Conservation (phyloP, 345 rosid species). For the Noccaea caerulescens region DNA sequence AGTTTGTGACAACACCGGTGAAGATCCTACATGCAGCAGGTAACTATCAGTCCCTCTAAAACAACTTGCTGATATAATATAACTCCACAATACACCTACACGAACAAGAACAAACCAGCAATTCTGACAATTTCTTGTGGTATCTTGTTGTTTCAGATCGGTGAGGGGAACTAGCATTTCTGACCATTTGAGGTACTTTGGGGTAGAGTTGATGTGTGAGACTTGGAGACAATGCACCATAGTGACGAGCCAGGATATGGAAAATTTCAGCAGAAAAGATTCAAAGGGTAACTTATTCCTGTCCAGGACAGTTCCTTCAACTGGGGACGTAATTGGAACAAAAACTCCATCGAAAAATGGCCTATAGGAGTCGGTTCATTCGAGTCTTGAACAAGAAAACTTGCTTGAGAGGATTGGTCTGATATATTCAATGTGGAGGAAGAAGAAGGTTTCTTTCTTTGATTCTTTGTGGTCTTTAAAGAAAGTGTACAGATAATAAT, state of each 20-base stretch:
- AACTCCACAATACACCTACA: background rate
- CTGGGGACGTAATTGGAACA: constrained; percentile 37
- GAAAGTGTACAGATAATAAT: constrained; percentile 1
- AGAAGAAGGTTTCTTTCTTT: constrained; percentile 7
- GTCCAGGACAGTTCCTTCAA: constrained; percentile 47
- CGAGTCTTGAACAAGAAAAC: constrained; percentile 10
- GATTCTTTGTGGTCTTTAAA: background rate
- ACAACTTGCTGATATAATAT: background rate
- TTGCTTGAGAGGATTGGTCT: constrained; percentile 1
- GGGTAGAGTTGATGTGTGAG: constrained; percentile 61
- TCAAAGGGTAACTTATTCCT: constrained; percentile 62
- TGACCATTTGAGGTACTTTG: constrained; percentile 77
- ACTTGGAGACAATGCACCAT: constrained; percentile 70
- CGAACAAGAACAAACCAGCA: background rate
- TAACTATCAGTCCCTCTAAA: constrained; percentile 25
- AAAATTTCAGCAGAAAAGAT: constrained; percentile 58
- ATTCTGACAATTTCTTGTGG: too few species aligned
- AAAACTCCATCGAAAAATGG: constrained; percentile 28
- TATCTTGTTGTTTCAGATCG: constrained; percentile 53
- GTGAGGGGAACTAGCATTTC: constrained; percentile 73
- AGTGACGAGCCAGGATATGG: constrained; percentile 56
- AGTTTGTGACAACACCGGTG: constrained; percentile 80
- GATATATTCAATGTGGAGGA: constrained; percentile 18
- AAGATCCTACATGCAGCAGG: constrained; percentile 86
- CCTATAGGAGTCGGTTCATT: constrained; percentile 13